A percentile compares a stretch with the other conserved stretches of the same genome.
Conservation (phyloP, 352 stramenopile species). For the Phytophthora pisi region DNA sequence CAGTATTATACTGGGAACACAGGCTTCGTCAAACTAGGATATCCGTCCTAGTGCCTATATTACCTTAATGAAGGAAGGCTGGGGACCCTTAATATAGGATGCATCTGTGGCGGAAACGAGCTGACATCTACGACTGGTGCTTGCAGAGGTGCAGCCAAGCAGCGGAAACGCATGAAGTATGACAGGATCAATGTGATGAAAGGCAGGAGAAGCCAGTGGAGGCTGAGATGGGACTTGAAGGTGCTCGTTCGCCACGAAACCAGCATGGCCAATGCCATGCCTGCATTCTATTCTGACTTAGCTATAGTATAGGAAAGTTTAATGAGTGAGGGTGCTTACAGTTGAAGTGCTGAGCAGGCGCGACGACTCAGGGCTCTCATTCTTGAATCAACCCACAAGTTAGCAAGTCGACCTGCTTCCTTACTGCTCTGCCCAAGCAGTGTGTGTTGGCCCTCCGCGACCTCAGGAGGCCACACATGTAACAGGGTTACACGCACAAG, state of each 20-base stretch:
- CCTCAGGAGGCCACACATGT: constrained; percentile 10
- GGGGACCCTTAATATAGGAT: too few relatives aligned
- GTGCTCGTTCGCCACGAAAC: constrained; percentile 2
- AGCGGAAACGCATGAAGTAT: not conserved
- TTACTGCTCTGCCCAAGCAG: constrained; percentile 14
- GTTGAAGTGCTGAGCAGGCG: not conserved
- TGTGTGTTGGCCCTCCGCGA: constrained; percentile 12
- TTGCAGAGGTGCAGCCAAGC: not conserved
- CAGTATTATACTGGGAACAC: too few relatives aligned
- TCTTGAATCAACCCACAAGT: constrained; percentile 17
- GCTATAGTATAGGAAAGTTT: constrained; percentile 8
- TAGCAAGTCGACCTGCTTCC: constrained; percentile 3
- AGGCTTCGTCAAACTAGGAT: too few relatives aligned
- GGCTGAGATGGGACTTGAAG: not conserved
- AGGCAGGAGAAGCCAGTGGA: constrained; percentile 7
- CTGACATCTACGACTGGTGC: not conserved
- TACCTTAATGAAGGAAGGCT: too few relatives aligned
- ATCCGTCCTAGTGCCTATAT: too few relatives aligned
- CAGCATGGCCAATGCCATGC: constrained; percentile 12
- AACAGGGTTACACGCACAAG: too few relatives aligned
- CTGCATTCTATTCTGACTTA: constrained; percentile 16
- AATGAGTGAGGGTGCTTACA: not conserved
- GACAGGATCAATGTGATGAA: not conserved
- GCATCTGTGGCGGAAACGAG: not conserved
- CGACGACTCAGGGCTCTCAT: constrained; percentile 5